These are phyloP conservation scores for Eutrema japonicum DNA, from an alignment of 345 rosid species.

Conservation along the genomic window DNA sequence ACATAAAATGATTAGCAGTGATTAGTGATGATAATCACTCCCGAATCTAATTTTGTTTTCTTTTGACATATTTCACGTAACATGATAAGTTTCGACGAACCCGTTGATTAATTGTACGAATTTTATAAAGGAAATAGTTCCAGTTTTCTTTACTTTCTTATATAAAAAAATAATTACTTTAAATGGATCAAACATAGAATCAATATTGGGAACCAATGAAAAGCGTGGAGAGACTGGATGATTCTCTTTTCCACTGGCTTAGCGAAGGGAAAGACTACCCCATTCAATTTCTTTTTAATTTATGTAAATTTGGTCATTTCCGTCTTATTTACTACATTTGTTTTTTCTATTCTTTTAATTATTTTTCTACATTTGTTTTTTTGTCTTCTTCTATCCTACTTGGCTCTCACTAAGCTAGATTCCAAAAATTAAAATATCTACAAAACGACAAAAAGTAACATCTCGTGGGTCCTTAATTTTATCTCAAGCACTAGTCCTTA, in stretches of 20 bases:
- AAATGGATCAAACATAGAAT: conserved; percentile 38
- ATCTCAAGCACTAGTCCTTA: conserved; percentile 34
- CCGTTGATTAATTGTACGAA: conserved; percentile 35
- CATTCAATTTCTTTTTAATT: conserved; percentile 31
- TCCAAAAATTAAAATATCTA: conserved; percentile 28
- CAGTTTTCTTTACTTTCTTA: neutral
- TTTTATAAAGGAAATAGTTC: conserved; percentile 25
- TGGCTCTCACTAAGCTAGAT: conserved; percentile 41
- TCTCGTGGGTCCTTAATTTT: conserved; percentile 32
- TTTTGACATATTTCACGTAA: neutral
- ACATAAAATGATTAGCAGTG: neutral
- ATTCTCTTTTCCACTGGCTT: conserved; percentile 36
- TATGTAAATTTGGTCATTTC: conserved; percentile 36
- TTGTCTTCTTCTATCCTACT: conserved; percentile 42
- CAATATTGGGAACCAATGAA: conserved; percentile 42
- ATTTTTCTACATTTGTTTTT: conserved; percentile 20
- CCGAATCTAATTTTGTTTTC: neutral
- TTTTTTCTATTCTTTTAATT: conserved; percentile 13
- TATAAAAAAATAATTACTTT: conserved; percentile 18
- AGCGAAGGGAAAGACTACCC: conserved; percentile 37
- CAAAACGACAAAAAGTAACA: conserved; percentile 37
- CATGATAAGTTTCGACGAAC: conserved; percentile 19
- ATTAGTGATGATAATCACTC: neutral
- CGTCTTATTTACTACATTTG: conserved; percentile 35
- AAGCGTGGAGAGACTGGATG: conserved; percentile 35